Base-by-base conservation (phyloP, 2,329 filamentous ascomycete species). In the Monilinia fructigena region DNA sequence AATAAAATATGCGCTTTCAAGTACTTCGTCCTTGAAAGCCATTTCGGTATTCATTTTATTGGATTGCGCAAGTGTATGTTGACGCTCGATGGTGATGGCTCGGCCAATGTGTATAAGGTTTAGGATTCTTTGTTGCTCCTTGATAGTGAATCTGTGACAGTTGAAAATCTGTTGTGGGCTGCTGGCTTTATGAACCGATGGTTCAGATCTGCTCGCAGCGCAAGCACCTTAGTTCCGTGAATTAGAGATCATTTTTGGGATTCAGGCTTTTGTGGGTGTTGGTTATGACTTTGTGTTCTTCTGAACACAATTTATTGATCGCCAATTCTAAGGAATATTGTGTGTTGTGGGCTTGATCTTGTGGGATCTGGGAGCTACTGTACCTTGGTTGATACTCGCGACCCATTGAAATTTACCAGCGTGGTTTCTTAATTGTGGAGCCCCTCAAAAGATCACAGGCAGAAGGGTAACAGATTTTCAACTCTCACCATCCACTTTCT, bases 31-130 rank as follows among this genome's bases (percentile, higher is more conserved):
- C 58, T 26, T 1, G 38, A 26, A 40, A 52, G 31, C 45, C 3
- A 40, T 61, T 26, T 52, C 31, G n/a, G 28, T 61, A 61, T 61
- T 50, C 45, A 40, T 50, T 61, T 50, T 45, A 50, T 45, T 38
- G 18, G 23, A 23, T 50, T 60, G 23, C 28, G 31, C 3, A 61
- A 23, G 20, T 50, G 20, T 61, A 26, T 35, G 58, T 61, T 61
- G 58, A 61, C 28, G 28, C 58, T 61, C 31, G 45, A 38, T 50
- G 58, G 58, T 61, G n/a, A 61, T 61, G 58, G 58, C 31, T 60
- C n/a, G n/a, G 58, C n/a, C 10, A 42, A 61, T 38, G 58, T 61
- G n/a, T 38, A 48, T 61, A n/a, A 35, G 45, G n/a, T 23, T 52
- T 50, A 14, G 50, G 58, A 20, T 61, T 38, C n/a, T 38, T 61